Evolutionary conservation across 306 rosid genomes (phyloP).

Genomic region (Begonia masoniana): DNA sequence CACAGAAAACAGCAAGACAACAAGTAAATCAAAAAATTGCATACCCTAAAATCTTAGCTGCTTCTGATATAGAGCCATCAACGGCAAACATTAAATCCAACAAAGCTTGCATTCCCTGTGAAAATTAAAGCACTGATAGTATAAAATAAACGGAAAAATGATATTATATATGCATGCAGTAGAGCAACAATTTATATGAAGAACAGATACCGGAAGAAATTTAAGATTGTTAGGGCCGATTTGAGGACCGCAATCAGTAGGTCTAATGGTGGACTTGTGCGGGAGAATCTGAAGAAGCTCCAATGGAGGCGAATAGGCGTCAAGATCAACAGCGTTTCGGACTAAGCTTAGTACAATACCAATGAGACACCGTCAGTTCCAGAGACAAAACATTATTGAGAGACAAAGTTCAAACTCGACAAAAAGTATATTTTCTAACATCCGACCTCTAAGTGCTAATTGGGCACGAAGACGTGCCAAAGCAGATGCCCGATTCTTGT

Average conservation of each 20-base stretch:
- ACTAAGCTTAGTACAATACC: constrained; percentile 17
- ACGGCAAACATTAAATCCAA: constrained; percentile 73
- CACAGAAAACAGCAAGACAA: background rate
- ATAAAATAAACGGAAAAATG: background rate
- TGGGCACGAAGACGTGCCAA: constrained; percentile 67
- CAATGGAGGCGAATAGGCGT: constrained; percentile 52
- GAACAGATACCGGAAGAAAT: constrained; percentile 33
- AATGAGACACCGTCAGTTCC: background rate
- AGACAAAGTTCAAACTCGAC: background rate
- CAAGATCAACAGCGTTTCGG: constrained; percentile 59
- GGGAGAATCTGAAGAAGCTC: constrained; percentile 88
- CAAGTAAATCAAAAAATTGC: constrained; percentile 9
- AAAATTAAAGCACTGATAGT: constrained; percentile 7
- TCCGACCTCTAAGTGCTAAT: constrained; percentile 58
- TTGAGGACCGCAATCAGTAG: constrained; percentile 59
- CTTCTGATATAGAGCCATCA: constrained; percentile 71
- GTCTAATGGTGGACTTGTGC: constrained; percentile 58
- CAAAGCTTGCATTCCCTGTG: constrained; percentile 91
- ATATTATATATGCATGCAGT: constrained; percentile 5
- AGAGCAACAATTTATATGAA: too few relatives aligned
- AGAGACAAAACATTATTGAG: background rate
- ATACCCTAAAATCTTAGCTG: constrained; percentile 81
- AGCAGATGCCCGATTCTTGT: constrained; percentile 79
- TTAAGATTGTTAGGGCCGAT: constrained; percentile 79
- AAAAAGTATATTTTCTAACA: background rate